Conservation (phyloP, 2,329 filamentous ascomycete genomes). For the Fusarium mangiferae region DNA sequence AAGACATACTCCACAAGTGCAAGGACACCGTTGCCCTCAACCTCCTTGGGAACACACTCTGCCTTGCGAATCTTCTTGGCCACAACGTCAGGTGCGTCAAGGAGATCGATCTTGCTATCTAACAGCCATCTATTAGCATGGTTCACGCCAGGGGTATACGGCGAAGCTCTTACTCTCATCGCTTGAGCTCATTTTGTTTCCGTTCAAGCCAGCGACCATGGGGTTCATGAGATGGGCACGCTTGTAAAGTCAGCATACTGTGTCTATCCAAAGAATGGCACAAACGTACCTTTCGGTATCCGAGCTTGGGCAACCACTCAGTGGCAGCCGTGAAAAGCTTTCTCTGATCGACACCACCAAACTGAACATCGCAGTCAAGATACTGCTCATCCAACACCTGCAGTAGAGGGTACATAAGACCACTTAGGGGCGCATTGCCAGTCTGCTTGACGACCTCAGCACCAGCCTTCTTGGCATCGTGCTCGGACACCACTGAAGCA, state of each 20-base stretch:
- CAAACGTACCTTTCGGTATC: slow-evolving; percentile 72
- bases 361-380: slow-evolving; percentile 87
- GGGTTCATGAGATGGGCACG: slow-evolving; percentile 63
- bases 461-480: slow-evolving; percentile 89
- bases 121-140: slow-evolving; percentile 34
- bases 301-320: slow-evolving; percentile 85
- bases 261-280: too few species aligned
- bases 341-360: slow-evolving; percentile 85
- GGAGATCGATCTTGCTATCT: slow-evolving; percentile 92
- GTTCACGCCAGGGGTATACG: background rate
- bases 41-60: slow-evolving; percentile 76
- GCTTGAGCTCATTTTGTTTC: slow-evolving; percentile 88
- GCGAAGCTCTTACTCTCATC: slow-evolving; percentile 62
- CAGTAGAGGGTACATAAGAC: slow-evolving; percentile 61
- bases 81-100: slow-evolving; percentile 80
- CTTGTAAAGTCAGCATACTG: slow-evolving; percentile 35
- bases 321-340: slow-evolving; percentile 90
- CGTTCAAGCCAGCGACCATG: slow-evolving; percentile 88
- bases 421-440: slow-evolving; percentile 74
- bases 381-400: slow-evolving; percentile 93
- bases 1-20: slow-evolving; percentile 89
- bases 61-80: slow-evolving; percentile 89
- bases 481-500: slow-evolving; percentile 74
- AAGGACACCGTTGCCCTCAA: slow-evolving; percentile 88
- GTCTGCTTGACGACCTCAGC: slow-evolving; percentile 96